Conservation (phyloP, 768 basidiomycete genomes). For the Phanerochaete sordida region DNA sequence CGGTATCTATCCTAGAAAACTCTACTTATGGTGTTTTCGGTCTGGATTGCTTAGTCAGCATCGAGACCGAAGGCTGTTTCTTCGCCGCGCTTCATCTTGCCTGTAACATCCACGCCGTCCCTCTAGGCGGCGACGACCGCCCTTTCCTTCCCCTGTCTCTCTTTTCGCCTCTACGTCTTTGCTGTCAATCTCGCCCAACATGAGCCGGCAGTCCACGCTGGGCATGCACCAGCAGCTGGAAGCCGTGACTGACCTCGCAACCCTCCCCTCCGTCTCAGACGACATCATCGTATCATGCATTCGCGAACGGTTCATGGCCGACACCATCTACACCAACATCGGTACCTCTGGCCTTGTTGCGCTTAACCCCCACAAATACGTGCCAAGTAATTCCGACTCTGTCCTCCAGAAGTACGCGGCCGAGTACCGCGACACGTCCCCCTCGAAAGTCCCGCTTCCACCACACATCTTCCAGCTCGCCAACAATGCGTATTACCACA, state of each 20-base stretch:
- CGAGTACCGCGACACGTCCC: slow-evolving; percentile 75
- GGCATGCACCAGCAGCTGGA: slow-evolving; percentile 67
- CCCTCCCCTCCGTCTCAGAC: slow-evolving; percentile 67
- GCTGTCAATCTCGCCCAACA: slow-evolving; percentile 13
- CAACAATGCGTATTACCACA: slow-evolving; percentile 92
- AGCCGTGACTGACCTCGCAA: slow-evolving; percentile 65
- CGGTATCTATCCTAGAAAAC: no score
- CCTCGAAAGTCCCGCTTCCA: slow-evolving; percentile 54
- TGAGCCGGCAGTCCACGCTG: slow-evolving; percentile 46
- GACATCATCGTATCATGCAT: slow-evolving; percentile 83
- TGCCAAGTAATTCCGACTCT: slow-evolving; percentile 79
- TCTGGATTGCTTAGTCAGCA: slow-evolving; percentile 12
- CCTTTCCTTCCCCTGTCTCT: slow-evolving; percentile 8
- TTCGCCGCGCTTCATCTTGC: slow-evolving; percentile 3
- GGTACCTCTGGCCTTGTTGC: slow-evolving; percentile 75
- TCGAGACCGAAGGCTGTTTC: slow-evolving; percentile 12
- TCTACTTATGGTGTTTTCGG: background rate
- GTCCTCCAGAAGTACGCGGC: slow-evolving; percentile 82
- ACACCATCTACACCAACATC: slow-evolving; percentile 74
- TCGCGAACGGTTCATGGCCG: slow-evolving; percentile 83
- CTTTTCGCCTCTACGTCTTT: slow-evolving; percentile 4
- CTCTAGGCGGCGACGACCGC: slow-evolving; percentile 12
- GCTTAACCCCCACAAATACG: slow-evolving; percentile 92
- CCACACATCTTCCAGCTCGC: slow-evolving; percentile 94
- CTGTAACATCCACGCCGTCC: slow-evolving; percentile 14